Conservation (phyloP, 1,284 basidiomycete genomes). For the Apiotrichum sp. region DNA sequence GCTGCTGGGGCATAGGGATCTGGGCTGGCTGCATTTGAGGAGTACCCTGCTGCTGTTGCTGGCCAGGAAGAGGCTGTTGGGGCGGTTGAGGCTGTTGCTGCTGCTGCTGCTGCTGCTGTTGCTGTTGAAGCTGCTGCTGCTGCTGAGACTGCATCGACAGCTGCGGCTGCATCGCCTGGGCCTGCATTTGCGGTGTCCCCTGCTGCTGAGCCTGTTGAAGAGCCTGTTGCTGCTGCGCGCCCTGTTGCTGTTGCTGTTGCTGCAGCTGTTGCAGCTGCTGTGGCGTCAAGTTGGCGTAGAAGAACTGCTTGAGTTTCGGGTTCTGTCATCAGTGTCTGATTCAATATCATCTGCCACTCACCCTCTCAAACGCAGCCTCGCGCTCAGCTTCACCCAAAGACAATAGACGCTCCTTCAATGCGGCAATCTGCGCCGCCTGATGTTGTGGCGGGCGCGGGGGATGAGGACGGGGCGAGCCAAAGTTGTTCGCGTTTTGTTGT, state of each 20-base stretch:
- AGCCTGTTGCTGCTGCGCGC: neutral
- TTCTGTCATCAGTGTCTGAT: conserved; percentile 15
- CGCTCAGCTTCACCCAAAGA: conserved; percentile 32
- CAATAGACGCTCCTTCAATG: conserved; percentile 25
- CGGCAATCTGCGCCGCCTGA: conserved; percentile 16
- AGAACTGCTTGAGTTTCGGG: conserved; percentile 28
- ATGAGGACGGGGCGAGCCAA: conserved; percentile 27
- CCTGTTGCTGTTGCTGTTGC: conserved; percentile 4
- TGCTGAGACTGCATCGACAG: neutral
- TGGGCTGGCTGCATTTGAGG: no score
- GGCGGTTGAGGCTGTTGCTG: neutral
- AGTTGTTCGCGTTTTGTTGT: conserved; percentile 17
- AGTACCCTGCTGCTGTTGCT: no score
- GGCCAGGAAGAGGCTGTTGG: neutral
- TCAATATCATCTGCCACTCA: conserved; percentile 7
- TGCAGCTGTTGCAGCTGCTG: conserved; percentile 11
- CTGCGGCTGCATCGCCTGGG: no score
- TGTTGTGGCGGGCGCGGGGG: conserved; percentile 9
- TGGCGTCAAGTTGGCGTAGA: conserved; percentile 18
- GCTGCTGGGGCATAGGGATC: no score
- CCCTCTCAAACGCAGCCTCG: conserved; percentile 27
- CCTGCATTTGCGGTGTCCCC: no score
- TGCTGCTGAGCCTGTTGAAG: neutral
- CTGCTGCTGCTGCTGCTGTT: neutral
- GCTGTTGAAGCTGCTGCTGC: neutral